Evolutionary conservation across 2,329 filamentous ascomycete genomes (phyloP).

Genomic region (Metarhizium robertsii): DNA sequence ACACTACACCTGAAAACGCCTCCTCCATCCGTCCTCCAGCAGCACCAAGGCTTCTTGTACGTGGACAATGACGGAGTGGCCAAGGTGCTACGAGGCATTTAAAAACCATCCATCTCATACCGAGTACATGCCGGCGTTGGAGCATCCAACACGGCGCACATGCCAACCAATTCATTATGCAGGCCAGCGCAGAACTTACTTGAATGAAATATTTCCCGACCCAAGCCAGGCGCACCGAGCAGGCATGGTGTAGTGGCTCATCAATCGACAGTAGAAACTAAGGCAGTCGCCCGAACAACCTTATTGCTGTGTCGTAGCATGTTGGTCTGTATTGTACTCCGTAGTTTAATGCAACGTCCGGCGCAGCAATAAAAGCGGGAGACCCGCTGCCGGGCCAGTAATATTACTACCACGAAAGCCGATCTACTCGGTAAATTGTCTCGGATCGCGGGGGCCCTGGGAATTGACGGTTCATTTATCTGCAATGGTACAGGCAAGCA

Average conservation of each 20-base stretch:
- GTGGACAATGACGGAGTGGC: not conserved
- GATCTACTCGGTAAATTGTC: not conserved
- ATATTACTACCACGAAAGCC: not conserved
- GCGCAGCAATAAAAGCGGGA: not conserved
- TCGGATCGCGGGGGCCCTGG: not conserved
- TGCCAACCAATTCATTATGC: not conserved
- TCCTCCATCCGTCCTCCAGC: not conserved
- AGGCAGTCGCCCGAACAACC: not conserved
- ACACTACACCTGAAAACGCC: not conserved
- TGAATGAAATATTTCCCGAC: not conserved
- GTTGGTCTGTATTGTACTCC: not conserved
- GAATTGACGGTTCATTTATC: not conserved
- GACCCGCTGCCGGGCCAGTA: not conserved
- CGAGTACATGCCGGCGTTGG: not conserved
- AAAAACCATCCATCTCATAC: not conserved
- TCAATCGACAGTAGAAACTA: not conserved
- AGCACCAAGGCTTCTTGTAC: not conserved
- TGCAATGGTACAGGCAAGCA: not conserved
- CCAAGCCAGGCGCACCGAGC: not conserved
- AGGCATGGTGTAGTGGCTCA: not conserved
- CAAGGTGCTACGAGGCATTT: not conserved
- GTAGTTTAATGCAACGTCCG: not conserved
- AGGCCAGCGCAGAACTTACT: not conserved
- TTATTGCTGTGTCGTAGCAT: not conserved
- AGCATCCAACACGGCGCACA: not conserved